Evolutionary conservation across 345 rosid genomes (phyloP).

Genomic region (Euclidium syriacum): DNA sequence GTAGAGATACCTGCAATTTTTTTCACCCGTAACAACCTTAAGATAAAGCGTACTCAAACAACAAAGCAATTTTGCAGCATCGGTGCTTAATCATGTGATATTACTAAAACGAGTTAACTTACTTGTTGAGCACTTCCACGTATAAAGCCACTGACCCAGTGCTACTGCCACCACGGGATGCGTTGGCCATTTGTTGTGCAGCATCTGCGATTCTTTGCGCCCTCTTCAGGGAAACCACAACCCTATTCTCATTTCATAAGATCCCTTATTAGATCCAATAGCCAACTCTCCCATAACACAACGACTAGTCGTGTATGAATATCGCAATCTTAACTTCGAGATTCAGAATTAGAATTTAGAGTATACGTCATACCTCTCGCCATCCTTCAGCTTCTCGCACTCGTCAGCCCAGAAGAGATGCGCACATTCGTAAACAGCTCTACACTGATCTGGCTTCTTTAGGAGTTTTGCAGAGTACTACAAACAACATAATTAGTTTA

Average conservation of each 20-base stretch:
- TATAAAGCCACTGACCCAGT: constrained; percentile 67
- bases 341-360: not conserved
- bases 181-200: constrained; percentile 80
- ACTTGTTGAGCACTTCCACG: constrained; percentile 92
- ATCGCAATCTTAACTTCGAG: not conserved
- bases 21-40: not conserved
- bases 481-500: constrained; percentile 25
- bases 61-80: not conserved
- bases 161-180: constrained; percentile 57
- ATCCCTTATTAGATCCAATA: constrained; percentile 1
- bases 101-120: constrained; percentile 19
- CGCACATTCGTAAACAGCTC: constrained; percentile 92
- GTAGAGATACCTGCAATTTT: constrained; percentile 83
- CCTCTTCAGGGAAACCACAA: constrained; percentile 76
- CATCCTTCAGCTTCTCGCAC: constrained; percentile 79
- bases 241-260: constrained; percentile 44
- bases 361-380: constrained; percentile 67
- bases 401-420: constrained; percentile 94
- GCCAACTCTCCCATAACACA: not conserved
- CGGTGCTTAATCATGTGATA: not conserved
- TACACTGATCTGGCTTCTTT: constrained; percentile 98
- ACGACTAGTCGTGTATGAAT: not conserved
- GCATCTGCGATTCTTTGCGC: constrained; percentile 87
- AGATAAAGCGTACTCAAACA: not conserved
- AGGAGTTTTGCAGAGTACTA: constrained; percentile 96